Base-by-base conservation (phyloP, 495 filamentous ascomycete species). In the Penicillium longicatenatum region DNA sequence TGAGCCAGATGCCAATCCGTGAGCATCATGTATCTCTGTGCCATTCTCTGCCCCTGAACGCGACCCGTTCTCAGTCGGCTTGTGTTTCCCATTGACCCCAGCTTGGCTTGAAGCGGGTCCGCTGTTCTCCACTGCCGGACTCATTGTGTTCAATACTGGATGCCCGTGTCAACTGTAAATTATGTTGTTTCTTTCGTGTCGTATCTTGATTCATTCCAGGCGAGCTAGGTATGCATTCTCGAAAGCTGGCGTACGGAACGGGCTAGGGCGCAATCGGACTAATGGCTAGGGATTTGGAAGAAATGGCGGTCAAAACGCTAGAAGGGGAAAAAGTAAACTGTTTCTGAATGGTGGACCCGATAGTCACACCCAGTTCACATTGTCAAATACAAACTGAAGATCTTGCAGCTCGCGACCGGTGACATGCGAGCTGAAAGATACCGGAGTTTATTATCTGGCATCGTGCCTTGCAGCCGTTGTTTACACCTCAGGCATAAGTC, bases 71-170 rank as follows among this genome's bases (percentile, higher is more conserved):
- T 41, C 52, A 8, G 52, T 29, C 3, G 42, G 31, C 17, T 46
- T 53, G 24, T 47, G 33, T 8, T 57, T 54, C 31, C 49, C 30
- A 43, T 64, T 33, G 14, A 30, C 45, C 45, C 16, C 22, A 5
- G 24, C 45, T 22, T 62, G 53, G 33, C 30, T 19, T 41, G 59
- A 24, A 29, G n/a, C 8, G 45, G 50, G 41, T 46, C 42, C 49
- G n/a, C 26, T 42, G 22, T 21, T 54, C 17, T 62, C 61, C 30
- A 37, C 53, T 8, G n/a, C 31, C 8, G 58, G 59, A 8, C 22
- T 54, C 62, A 67, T 64, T 3, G 4, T 57, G 14, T n/a, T 16
- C 12, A n/a, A 6, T 48, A 17, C 24, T 29, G 42, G 42, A n/a
- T 9, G 12, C 14, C 24, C 1, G 14, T 30, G 37, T 6, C 5